These are phyloP conservation scores for Zanthoxylum bungeanum DNA, from an alignment of 345 rosid species.

Conservation along the genomic window DNA sequence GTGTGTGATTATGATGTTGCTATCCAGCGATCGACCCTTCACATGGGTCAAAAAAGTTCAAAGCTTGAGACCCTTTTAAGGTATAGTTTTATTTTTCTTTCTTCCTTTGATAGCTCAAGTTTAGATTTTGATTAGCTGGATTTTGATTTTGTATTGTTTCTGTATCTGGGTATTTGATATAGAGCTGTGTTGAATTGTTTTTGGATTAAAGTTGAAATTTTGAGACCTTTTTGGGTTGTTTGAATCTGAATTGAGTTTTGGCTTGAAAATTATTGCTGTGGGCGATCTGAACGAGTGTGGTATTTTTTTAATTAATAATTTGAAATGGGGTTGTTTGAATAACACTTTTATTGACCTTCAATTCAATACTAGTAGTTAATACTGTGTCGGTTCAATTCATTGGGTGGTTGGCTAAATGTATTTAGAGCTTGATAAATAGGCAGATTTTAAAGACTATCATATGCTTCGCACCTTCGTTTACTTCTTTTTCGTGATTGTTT, in stretches of 20 bases:
- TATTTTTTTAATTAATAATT: neutral
- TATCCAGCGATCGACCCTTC: slow-evolving; percentile 7
- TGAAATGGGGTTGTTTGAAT: slow-evolving; percentile 6
- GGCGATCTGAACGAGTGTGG: slow-evolving; percentile 16
- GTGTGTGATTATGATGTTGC: neutral
- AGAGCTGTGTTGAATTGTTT: neutral
- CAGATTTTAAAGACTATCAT: slow-evolving; percentile 11
- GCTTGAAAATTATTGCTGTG: neutral
- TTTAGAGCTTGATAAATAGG: neutral
- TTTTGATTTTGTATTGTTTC: neutral
- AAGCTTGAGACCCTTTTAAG: slow-evolving; percentile 12
- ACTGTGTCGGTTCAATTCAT: slow-evolving; percentile 20
- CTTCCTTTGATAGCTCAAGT: neutral
- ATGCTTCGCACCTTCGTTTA: slow-evolving; percentile 16
- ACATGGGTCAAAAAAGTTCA: slow-evolving; percentile 7
- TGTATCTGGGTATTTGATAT: neutral
- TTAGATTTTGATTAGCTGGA: neutral
- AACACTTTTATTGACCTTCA: neutral
- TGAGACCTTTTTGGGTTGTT: neutral
- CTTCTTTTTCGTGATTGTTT: neutral
- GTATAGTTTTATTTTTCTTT: neutral
- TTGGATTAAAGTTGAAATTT: neutral
- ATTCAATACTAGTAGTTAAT: slow-evolving; percentile 11
- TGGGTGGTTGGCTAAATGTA: slow-evolving; percentile 17
- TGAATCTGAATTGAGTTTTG: slow-evolving; percentile 7